Base-by-base conservation (phyloP, 1,139 yeast species). In the Candida sojae region DNA sequence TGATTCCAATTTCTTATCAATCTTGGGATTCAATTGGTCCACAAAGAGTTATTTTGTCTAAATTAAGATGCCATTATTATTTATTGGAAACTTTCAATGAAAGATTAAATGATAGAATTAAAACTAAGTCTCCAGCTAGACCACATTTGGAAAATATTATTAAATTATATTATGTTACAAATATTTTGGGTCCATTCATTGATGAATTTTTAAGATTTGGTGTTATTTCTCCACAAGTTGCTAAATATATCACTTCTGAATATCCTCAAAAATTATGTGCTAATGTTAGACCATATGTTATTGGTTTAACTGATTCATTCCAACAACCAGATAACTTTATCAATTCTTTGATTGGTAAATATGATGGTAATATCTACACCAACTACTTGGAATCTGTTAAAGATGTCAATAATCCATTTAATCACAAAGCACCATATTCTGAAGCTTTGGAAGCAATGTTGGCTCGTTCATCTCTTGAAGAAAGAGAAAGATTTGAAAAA, bases 251-350 rank as follows among this genome's bases (percentile, higher is more conserved):
- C 46, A 72, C 81, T 53, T 71, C 79, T 31, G 64, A 67, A 49
- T 66, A 79, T 54, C 68, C 80, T 52, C 77, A 78, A 47, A 66
- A 66, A 39, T 61, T 84, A 50, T 69, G 83, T 54, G 61, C 68
- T 17, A 73, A 70, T 39, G 59, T 86, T 48, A 80, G 97, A 66
- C 83, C 84, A 42, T 85, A 87, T 60, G 87, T 86, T 49, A 82
- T 90, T 63, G 88, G 89, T 17, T 76, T 88, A 58, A 88, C 96
- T n/a, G 98, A 92, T 69, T 80, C 96, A 5, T 92, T 92, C 79
- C 85, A 86, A 71, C 79, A 87, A 62, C 82, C 92, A 34, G 97
- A 92, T 69, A 88, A 82, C 72, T 80, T 87, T 70, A 79, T 92
- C 64, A 89, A 91, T 70, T 82, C 97, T 1, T 86, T 96, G 32